A percentile compares a stretch with the other conserved stretches of the same genome.
phyloP scores from a whole-genome alignment of 257 asterid genomes.

The Plantago major region DNA sequence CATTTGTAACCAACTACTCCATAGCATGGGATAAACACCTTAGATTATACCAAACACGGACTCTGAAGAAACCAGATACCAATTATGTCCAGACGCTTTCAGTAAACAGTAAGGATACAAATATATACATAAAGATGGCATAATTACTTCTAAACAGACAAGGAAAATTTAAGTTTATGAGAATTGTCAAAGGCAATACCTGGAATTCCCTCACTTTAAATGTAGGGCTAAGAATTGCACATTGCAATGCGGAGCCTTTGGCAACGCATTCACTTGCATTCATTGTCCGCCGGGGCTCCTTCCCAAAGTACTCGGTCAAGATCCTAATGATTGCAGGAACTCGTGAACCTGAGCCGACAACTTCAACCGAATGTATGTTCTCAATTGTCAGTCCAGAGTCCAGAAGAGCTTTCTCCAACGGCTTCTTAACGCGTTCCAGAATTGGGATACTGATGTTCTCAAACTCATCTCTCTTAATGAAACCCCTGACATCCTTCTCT shows the following conservation, averaged over 20 bases:
- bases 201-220: constrained; percentile 91
- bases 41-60: no score
- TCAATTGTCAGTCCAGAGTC: constrained; percentile 72
- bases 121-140: background rate
- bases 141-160: background rate
- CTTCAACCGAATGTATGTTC: constrained; percentile 73
- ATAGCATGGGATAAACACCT: no score
- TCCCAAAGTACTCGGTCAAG: constrained; percentile 78
- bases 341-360: constrained; percentile 92
- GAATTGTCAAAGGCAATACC: constrained; percentile 33
- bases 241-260: constrained; percentile 82
- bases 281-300: constrained; percentile 97
- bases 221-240: constrained; percentile 92
- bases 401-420: constrained; percentile 83
- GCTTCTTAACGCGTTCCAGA: constrained; percentile 86
- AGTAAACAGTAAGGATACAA: no score
- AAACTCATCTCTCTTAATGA: constrained; percentile 86
- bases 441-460: constrained; percentile 81
- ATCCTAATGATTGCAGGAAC: constrained; percentile 84
- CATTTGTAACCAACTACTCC: no score
- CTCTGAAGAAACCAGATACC: no score
- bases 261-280: constrained; percentile 98
- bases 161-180: background rate
- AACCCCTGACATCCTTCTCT: constrained; percentile 89
- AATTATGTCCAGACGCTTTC: no score